These are phyloP conservation scores for Xerocomus minutiporus DNA, from an alignment of 1,284 basidiomycete genomes.

Conservation along the genomic window DNA sequence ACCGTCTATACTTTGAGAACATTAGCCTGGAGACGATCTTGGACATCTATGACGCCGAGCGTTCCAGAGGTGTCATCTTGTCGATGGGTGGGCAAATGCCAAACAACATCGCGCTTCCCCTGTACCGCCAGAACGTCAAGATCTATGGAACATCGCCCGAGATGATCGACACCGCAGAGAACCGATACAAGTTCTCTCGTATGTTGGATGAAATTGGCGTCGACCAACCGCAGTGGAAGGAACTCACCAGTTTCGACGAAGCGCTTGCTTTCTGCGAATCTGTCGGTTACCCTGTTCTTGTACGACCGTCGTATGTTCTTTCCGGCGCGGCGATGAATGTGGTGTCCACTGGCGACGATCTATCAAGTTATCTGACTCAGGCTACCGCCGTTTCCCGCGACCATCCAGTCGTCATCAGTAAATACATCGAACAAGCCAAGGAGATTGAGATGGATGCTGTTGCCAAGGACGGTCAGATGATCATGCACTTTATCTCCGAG, in stretches of 20 bases:
- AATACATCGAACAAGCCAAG: constrained; percentile 99
- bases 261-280: constrained; percentile 85
- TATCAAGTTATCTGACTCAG: constrained; percentile 88
- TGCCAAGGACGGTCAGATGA: constrained; percentile 93
- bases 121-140: constrained; percentile 95
- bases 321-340: constrained; percentile 99
- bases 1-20: constrained; percentile 98
- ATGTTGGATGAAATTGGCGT: constrained; percentile 96
- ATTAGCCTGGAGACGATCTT: constrained; percentile 95
- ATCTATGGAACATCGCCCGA: constrained; percentile 98
- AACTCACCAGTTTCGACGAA: constrained; percentile 87
- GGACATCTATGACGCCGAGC: constrained; percentile 94
- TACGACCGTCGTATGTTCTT: constrained; percentile 96
- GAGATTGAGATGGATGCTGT: constrained; percentile 99
- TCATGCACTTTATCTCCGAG: constrained; percentile 99
- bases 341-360: constrained; percentile 88
- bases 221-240: constrained; percentile 97
- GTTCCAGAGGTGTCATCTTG: constrained; percentile 86
- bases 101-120: constrained; percentile 94
- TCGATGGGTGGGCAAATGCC: constrained; percentile 99
- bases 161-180: constrained; percentile 99
- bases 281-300: constrained; percentile 93
- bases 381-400: constrained; percentile 97
- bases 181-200: constrained; percentile 99
- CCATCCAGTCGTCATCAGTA: constrained; percentile 97